phyloP scores from a whole-genome alignment of 805 yeast genomes.

The Lachancea kluyveri region DNA sequence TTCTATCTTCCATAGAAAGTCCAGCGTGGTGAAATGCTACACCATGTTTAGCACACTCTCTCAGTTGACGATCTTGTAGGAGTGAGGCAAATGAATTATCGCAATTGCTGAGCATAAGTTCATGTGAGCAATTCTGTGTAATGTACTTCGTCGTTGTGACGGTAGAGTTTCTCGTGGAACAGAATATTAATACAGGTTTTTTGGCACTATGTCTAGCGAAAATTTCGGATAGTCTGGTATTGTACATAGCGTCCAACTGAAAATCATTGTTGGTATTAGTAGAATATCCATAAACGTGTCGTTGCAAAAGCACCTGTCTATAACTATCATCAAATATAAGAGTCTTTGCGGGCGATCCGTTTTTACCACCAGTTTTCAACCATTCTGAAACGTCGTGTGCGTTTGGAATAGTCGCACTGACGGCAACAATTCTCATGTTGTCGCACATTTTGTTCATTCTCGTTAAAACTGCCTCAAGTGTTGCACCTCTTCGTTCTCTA shows the following conservation, averaged over 20 bases:
- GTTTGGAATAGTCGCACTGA: slow-evolving; percentile 52
- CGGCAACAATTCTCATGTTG: slow-evolving; percentile 37
- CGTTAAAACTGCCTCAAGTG: slow-evolving; percentile 42
- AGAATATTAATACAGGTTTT: slow-evolving; percentile 45
- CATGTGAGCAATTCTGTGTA: slow-evolving; percentile 14
- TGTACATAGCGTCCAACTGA: slow-evolving; percentile 41
- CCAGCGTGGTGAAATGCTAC: slow-evolving; percentile 59
- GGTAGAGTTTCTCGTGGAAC: slow-evolving; percentile 47
- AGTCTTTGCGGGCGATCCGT: slow-evolving; percentile 28
- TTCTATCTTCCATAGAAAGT: slow-evolving; percentile 40
- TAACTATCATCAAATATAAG: slow-evolving; percentile 42
- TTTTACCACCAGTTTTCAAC: slow-evolving; percentile 29
- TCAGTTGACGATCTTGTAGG: slow-evolving; percentile 28
- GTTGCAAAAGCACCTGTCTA: slow-evolving; percentile 39
- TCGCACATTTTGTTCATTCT: slow-evolving; percentile 39
- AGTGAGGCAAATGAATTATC: background rate
- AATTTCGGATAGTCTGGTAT: slow-evolving; percentile 36
- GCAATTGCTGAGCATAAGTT: background rate
- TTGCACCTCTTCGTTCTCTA: slow-evolving; percentile 42
- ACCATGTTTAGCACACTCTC: slow-evolving; percentile 27
- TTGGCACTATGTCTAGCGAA: slow-evolving; percentile 33
- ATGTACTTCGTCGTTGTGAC: slow-evolving; percentile 41
- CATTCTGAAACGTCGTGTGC: slow-evolving; percentile 42
- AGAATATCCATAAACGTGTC: slow-evolving; percentile 39
- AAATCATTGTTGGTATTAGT: slow-evolving; percentile 38